phyloP scores from a whole-genome alignment of 176 grass and related monocot species.

The sorghum (Sorghum bicolor) region DNA sequence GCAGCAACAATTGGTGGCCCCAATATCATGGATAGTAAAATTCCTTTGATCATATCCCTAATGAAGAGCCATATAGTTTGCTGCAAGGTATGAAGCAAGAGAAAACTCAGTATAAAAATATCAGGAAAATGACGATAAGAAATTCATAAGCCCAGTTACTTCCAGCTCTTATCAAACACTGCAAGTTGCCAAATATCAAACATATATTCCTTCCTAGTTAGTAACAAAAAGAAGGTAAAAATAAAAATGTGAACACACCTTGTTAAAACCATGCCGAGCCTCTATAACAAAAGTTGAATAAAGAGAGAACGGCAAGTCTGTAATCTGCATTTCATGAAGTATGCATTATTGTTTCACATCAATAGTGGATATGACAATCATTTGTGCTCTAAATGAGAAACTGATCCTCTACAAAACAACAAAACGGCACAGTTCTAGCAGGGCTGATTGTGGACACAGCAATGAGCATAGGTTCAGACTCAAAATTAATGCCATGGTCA shows the following conservation, averaged over 20 bases:
- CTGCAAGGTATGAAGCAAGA: slow-evolving; percentile 39
- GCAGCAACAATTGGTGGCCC: slow-evolving; percentile 88
- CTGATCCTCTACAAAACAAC: slow-evolving; percentile 4
- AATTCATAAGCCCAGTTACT: not conserved
- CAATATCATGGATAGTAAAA: slow-evolving; percentile 77
- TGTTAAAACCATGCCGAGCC: slow-evolving; percentile 92
- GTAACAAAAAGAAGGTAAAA: not conserved
- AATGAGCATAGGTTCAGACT: not conserved
- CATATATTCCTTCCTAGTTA: not conserved
- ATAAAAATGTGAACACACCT: slow-evolving; percentile 40
- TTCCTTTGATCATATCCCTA: slow-evolving; percentile 87
- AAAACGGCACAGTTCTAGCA: not conserved
- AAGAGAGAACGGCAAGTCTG: slow-evolving; percentile 88
- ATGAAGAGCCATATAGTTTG: slow-evolving; percentile 97
- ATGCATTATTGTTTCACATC: slow-evolving; percentile 31
- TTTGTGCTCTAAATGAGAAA: not conserved
- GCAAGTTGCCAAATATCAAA: not conserved
- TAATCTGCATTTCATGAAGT: slow-evolving; percentile 60
- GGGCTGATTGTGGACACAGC: not conserved
- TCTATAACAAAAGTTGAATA: slow-evolving; percentile 98
- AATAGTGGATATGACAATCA: slow-evolving; percentile 9
- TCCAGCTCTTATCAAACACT: not conserved
- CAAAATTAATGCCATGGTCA: not conserved
- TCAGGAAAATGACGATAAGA: not conserved
- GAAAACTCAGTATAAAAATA: slow-evolving; percentile 21